Evolutionary conservation across 768 basidiomycete genomes (phyloP), one percentile per base, ranked within the genome.

Genomic region (Agaricus blazei): DNA sequence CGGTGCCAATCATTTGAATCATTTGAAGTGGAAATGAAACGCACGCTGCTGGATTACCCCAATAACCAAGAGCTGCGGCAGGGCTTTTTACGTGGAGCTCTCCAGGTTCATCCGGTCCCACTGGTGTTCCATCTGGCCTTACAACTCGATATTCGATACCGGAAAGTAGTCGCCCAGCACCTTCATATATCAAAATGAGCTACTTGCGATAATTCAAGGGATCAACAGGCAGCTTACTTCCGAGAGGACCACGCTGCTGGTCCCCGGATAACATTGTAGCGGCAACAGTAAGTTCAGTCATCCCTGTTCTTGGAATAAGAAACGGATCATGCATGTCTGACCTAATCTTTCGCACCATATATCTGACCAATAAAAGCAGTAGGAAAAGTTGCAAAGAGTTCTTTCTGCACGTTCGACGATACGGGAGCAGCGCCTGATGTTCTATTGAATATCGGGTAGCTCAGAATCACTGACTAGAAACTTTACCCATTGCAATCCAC

Each of bases 341-440:
- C 15, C 9, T 40, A 52, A 46, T 60, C 65, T 46, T 26, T 14
- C 37, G 37, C 54, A 82, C 83, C 83, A 64, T 84, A 85, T 14
- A 75, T 77, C 63, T 85, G 84, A n/a, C 80, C 82, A n/a, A 85
- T 73, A 52, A 70, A 68, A 1, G 75, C 74, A 14, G 70, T 60
- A 0, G 84, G 84, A 34, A 85, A 75, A 34, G 78, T 58, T 38
- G 72, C 64, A 15, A 64, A 62, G 26, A 83, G 68, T 59, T 72
- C 73, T 34, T 71, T 64, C 58, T 76, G 80, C n/a, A 82, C 62
- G 58, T 83, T 78, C 29, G 65, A 59, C 0, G 81, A 75, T 44
- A 85, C 72, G 43, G 85, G 84, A 7, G 84, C 85, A 26, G 85
- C 84, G 24, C 84, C 83, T 60, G 62, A 19, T 65, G 52, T 12